Percentiles rank a stretch among this genome's conserved stretches.
These are phyloP conservation scores for Metarhizium album DNA, from an alignment of 2,329 filamentous ascomycete species.

Conservation along the genomic window DNA sequence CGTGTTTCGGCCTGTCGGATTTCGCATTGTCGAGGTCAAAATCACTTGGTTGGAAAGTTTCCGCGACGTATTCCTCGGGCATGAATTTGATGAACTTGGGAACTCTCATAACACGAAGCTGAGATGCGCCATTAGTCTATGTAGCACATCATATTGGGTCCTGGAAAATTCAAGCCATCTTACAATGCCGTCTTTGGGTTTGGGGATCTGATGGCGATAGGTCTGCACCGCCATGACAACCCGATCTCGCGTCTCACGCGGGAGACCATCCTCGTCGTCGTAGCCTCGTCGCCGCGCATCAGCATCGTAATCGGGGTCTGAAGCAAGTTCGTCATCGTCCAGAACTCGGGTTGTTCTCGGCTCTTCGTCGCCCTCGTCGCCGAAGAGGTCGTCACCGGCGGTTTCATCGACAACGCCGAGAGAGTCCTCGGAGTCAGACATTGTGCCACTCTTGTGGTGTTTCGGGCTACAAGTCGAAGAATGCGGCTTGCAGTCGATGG, in stretches of 20 bases:
- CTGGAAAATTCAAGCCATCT: constrained; percentile 13
- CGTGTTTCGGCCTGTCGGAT: constrained; percentile 48
- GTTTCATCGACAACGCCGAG: constrained; percentile 39
- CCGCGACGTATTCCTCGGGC: constrained; percentile 54
- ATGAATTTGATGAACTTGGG: constrained; percentile 63
- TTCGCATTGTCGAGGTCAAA: constrained; percentile 43
- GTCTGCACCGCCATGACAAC: constrained; percentile 54
- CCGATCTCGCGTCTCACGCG: constrained; percentile 38
- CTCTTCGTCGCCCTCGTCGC: constrained; percentile 50
- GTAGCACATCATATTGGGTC: too few relatives aligned
- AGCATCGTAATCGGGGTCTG: constrained; percentile 36
- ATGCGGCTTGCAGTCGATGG: background rate
- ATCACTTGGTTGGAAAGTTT: constrained; percentile 51
- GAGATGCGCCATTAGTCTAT: background rate
- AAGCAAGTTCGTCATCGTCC: constrained; percentile 49
- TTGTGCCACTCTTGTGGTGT: constrained; percentile 19
- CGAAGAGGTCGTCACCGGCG: constrained; percentile 51
- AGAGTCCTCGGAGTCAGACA: constrained; percentile 48
- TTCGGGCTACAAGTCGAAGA: background rate
- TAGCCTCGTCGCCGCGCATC: constrained; percentile 23
- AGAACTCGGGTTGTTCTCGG: constrained; percentile 44
- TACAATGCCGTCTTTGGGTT: constrained; percentile 61
- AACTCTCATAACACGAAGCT: constrained; percentile 62
- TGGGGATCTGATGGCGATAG: constrained; percentile 59
- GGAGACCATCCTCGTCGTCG: constrained; percentile 35